A percentile compares a stretch with the other conserved stretches of the same genome.
phyloP scores from a whole-genome alignment of 164 flowering plant genomes.

The Liquidambar formosana region DNA sequence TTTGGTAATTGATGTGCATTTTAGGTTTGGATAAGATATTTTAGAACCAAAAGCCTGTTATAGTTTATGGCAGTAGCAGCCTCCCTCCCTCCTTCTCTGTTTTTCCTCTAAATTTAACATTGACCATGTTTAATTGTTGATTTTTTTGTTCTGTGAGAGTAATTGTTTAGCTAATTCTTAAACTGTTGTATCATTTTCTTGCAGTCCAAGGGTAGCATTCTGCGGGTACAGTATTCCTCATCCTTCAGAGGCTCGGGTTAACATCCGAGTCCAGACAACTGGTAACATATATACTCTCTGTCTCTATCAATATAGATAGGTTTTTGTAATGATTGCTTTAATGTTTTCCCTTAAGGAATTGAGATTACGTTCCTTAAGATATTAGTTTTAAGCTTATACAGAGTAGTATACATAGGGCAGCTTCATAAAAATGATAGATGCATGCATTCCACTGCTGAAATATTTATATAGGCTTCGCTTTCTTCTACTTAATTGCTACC shows the following conservation, averaged over 20 bases:
- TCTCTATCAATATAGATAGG: not conserved
- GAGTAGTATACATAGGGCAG: not conserved
- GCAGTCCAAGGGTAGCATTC: conserved; percentile 79
- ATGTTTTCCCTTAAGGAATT: not conserved
- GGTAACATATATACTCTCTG: conserved; percentile 36
- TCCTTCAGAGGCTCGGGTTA: conserved; percentile 87
- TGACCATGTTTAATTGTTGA: too few relatives aligned
- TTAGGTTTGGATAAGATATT: too few relatives aligned
- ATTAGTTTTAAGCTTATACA: not conserved
- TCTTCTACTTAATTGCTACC: not conserved
- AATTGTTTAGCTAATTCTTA: not conserved
- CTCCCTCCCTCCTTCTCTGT: too few relatives aligned
- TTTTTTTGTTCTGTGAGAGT: not conserved
- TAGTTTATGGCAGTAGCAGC: too few relatives aligned
- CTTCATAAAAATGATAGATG: not conserved
- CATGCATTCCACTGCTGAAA: not conserved
- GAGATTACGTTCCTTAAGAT: not conserved
- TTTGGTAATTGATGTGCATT: too few relatives aligned
- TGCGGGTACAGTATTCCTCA: conserved; percentile 97
- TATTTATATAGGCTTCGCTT: not conserved
- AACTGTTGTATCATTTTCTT: conserved; percentile 8
- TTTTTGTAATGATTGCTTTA: not conserved
- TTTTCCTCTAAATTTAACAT: not conserved
- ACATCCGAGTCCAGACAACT: conserved; percentile 88
- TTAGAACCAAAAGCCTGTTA: too few relatives aligned